Base-by-base conservation (phyloP, 192 early-diverging fungal species). In the Phycomyces nitens region DNA sequence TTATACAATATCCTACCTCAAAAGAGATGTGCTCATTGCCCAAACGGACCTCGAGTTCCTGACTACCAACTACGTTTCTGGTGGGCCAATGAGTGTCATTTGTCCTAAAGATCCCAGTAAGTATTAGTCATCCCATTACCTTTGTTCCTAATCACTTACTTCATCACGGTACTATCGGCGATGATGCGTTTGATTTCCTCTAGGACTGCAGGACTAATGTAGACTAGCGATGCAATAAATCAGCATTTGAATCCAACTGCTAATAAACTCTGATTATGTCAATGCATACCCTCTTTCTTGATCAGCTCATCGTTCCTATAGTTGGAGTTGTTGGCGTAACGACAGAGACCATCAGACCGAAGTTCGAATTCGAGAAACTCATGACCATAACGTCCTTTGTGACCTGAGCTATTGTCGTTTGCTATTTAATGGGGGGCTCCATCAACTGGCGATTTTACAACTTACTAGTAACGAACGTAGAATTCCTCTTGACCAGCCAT, bases 311-410 rank as follows among this genome's bases (percentile, higher is more conserved):
- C 97, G 65, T 96, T 93, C 66, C 96, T 89, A 80, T 99, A 99
- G 71, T 95, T 95, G 22, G 94, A 96, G 81, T 96, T 92, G 82
- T 99, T 99, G 53, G 95, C 92, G 76, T 99, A 99, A 57, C 93
- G 86, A 53, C 96, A 92, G 42, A 84, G 82, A 44, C 94, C 94
- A 50, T 93, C 88, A 9, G 84, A 80, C 62, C 88, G 78, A 59
- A 99, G 88, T 77, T 99, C 97, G 70, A 98, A 99, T 72, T 97
- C 94, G 39, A 99, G 85, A 75, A 98, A 99, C 86, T 99, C 97
- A 80, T 99, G 95, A 27, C 97, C 97, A 79, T 94, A 97, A 63
- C 93, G 85, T 34, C 97, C 97, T 62, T 84, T 85, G 70, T 98
- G 94, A 7, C 97, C 96, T 16, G 91, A 86, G 65, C 89, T 91